Conservation (phyloP, 2,329 filamentous ascomycete genomes). For the Cladobotryum mycophilum region DNA sequence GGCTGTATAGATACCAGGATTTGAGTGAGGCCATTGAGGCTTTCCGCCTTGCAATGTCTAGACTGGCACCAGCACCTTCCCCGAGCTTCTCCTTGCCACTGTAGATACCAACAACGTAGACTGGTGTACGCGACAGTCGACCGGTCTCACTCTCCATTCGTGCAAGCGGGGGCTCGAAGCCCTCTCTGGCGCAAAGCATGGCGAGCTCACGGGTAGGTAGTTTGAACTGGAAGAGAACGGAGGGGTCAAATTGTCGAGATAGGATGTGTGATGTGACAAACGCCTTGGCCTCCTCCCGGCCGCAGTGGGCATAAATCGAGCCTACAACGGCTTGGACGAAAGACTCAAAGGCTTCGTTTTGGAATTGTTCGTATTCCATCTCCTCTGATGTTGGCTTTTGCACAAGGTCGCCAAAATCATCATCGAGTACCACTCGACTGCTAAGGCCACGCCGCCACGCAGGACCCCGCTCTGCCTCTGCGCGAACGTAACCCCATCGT, state of each 20-base stretch:
- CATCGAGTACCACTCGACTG: conserved; percentile 72
- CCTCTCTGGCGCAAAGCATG: conserved; percentile 78
- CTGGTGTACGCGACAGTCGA: conserved; percentile 73
- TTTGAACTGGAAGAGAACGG: conserved; percentile 74
- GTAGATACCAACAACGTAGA: conserved; percentile 91
- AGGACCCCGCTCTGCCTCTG: conserved; percentile 40
- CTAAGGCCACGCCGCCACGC: conserved; percentile 61
- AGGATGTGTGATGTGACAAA: conserved; percentile 85
- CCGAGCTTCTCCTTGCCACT: conserved; percentile 87
- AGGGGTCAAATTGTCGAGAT: conserved; percentile 68
- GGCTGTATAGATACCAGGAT: conserved; percentile 94
- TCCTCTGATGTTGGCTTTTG: conserved; percentile 18
- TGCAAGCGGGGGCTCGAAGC: conserved; percentile 81
- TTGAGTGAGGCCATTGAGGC: conserved; percentile 84
- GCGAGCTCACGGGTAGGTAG: conserved; percentile 78
- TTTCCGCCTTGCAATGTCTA: conserved; percentile 70
- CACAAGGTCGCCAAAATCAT: conserved; percentile 69
- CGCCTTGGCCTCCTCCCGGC: conserved; percentile 67
- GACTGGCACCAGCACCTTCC: conserved; percentile 73
- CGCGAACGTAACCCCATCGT: conserved; percentile 46
- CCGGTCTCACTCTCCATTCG: conserved; percentile 88
- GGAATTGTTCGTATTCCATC: conserved; percentile 57
- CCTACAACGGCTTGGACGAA: conserved; percentile 83
- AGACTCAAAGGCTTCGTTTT: conserved; percentile 63
- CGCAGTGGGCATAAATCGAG: conserved; percentile 78